Evolutionary conservation across 352 stramenopile genomes (phyloP).

Genomic region (Globisporangium rhizosaccharum): DNA sequence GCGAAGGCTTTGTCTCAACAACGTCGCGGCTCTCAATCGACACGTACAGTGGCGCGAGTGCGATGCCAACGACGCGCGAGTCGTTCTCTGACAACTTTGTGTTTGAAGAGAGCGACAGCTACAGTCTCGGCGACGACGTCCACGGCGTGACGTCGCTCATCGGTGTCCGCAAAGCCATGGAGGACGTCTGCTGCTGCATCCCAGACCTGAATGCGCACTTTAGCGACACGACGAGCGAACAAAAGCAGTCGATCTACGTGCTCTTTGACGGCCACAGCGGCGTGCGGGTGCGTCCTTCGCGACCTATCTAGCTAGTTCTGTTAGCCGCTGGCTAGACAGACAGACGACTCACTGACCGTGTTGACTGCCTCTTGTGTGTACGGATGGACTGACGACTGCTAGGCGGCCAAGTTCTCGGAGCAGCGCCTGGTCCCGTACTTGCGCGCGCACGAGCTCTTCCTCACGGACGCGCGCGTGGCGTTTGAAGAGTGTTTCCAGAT

Average conservation of each 20-base stretch:
- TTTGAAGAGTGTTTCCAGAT: slow-evolving; percentile 72
- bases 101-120: slow-evolving; percentile 64
- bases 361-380: background rate
- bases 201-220: slow-evolving; percentile 62
- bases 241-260: slow-evolving; percentile 69
- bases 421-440: slow-evolving; percentile 66
- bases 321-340: background rate
- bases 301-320: background rate
- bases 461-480: slow-evolving; percentile 46
- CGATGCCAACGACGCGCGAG: slow-evolving; percentile 32
- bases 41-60: slow-evolving; percentile 14
- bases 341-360: background rate
- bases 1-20: slow-evolving; percentile 29
- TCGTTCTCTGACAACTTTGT: slow-evolving; percentile 51
- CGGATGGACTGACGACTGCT: background rate
- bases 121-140: slow-evolving; percentile 55
- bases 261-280: slow-evolving; percentile 84
- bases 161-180: slow-evolving; percentile 67
- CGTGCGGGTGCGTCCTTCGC: slow-evolving; percentile 42
- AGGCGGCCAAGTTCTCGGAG: slow-evolving; percentile 77
- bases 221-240: slow-evolving; percentile 27
- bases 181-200: slow-evolving; percentile 82
- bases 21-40: slow-evolving; percentile 43
- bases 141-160: slow-evolving; percentile 79
- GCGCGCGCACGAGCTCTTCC: slow-evolving; percentile 61